These are phyloP conservation scores for Vitis hybrid DNA, from an alignment of 177 flowering plant genomes.

Conservation along the genomic window DNA sequence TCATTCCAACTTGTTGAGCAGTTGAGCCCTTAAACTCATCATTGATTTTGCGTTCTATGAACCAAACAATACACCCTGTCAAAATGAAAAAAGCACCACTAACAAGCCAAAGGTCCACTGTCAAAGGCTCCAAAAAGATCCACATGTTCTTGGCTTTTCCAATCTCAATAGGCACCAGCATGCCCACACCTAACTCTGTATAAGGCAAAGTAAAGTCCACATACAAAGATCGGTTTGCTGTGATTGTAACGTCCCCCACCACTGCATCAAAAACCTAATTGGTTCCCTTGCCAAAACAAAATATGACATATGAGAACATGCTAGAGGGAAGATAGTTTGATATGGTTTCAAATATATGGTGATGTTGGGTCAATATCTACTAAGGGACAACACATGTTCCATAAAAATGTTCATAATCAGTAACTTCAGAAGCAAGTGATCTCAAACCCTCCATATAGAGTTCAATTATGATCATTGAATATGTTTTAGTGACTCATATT, in stretches of 20 bases:
- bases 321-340: too few species aligned
- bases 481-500: too few species aligned
- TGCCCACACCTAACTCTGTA: conserved; percentile 17
- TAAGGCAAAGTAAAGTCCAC: conserved; percentile 23
- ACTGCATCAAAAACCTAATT: conserved; percentile 5
- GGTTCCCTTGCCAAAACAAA: too few species aligned
- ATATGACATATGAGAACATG: too few species aligned
- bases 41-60: conserved; percentile 3
- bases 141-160: conserved; percentile 1
- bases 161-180: conserved; percentile 2
- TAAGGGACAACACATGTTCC: too few species aligned
- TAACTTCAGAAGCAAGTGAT: too few species aligned
- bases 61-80: conserved; percentile 8
- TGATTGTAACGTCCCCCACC: conserved; percentile 20
- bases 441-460: too few species aligned
- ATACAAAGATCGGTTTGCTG: conserved; percentile 11
- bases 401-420: too few species aligned
- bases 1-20: not conserved
- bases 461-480: too few species aligned
- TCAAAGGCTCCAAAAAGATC: conserved; percentile 20
- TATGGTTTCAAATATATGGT: too few species aligned
- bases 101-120: conserved; percentile 12
- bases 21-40: too few species aligned
- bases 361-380: too few species aligned
- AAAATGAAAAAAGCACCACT: not conserved